Percentiles rank a stretch among this genome's conserved stretches.
Conservation (phyloP, 108 stramenopile genomes). For the Schizochytrium sp. region DNA sequence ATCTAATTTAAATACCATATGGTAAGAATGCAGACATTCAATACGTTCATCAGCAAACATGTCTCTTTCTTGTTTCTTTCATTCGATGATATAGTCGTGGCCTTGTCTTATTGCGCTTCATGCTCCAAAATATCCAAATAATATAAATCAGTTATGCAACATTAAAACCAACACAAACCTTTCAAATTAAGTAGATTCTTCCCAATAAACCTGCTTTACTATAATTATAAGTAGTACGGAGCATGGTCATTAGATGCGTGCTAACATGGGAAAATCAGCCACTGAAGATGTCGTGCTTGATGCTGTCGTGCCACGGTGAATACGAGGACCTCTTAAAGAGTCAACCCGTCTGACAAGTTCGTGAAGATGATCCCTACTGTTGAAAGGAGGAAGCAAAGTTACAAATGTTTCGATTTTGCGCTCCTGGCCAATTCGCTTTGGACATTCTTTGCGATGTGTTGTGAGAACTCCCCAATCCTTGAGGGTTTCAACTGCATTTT, state of each 20-base stretch:
- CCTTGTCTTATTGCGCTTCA: no score
- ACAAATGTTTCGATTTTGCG: not conserved
- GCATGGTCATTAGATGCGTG: not conserved
- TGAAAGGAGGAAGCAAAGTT: not conserved
- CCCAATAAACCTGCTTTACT: no score
- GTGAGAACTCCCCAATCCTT: slow-evolving; percentile 33
- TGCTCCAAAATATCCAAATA: no score
- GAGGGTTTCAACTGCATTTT: slow-evolving; percentile 35
- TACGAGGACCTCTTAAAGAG: not conserved
- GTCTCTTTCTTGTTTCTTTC: no score
- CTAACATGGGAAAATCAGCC: slow-evolving; percentile 40
- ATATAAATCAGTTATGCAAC: no score
- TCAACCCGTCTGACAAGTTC: not conserved
- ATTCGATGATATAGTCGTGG: no score
- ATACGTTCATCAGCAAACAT: no score
- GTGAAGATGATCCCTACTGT: not conserved
- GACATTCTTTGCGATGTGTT: not conserved
- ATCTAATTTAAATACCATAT: no score
- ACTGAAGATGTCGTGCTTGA: not conserved
- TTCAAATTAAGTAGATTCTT: no score
- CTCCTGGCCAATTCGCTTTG: not conserved
- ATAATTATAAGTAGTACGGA: no score
- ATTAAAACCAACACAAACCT: no score
- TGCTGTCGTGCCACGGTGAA: not conserved
- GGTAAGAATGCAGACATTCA: no score